phyloP scores from a whole-genome alignment of 2,329 filamentous ascomycete species.

The Furcasterigmium furcatum region DNA sequence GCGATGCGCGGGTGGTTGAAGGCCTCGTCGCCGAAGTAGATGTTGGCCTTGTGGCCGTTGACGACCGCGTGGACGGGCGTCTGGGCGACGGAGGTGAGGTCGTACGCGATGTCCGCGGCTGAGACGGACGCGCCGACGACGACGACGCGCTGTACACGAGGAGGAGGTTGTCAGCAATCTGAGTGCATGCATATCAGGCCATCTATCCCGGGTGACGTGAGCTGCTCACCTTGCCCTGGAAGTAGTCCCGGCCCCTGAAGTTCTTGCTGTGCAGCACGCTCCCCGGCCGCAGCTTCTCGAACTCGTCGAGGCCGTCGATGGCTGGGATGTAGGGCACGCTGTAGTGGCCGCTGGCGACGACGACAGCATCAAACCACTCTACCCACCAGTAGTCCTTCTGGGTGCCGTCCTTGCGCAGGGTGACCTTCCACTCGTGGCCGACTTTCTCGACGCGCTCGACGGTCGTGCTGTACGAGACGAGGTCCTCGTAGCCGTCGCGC shows the following conservation, averaged over 20 bases:
- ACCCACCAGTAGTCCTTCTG: slow-evolving; percentile 56
- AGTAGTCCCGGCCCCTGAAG: slow-evolving; percentile 43
- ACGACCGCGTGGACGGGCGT: slow-evolving; percentile 48
- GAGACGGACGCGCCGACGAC: slow-evolving; percentile 64
- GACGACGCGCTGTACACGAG: slow-evolving; percentile 44
- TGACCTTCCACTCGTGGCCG: slow-evolving; percentile 47
- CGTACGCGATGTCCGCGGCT: slow-evolving; percentile 57
- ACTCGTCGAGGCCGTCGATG: slow-evolving; percentile 44
- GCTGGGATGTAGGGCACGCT: slow-evolving; percentile 53
- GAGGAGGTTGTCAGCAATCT: background rate
- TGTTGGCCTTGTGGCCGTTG: slow-evolving; percentile 42
- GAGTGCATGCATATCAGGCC: too few relatives aligned
- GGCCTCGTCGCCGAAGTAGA: slow-evolving; percentile 56
- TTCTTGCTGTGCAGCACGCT: slow-evolving; percentile 54
- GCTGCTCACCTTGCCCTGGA: slow-evolving; percentile 36
- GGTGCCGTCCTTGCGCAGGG: slow-evolving; percentile 36
- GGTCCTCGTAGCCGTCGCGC: slow-evolving; percentile 48
- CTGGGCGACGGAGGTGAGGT: slow-evolving; percentile 41
- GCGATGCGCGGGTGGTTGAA: slow-evolving; percentile 56
- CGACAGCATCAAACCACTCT: slow-evolving; percentile 59
- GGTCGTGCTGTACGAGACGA: slow-evolving; percentile 54
- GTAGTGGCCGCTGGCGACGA: slow-evolving; percentile 60
- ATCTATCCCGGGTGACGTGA: background rate
- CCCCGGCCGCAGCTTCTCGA: slow-evolving; percentile 41
- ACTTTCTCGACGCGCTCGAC: slow-evolving; percentile 56